Base-by-base conservation (phyloP, 805 yeast genomes). In the Wickerhamomyces subpelliculosus region DNA sequence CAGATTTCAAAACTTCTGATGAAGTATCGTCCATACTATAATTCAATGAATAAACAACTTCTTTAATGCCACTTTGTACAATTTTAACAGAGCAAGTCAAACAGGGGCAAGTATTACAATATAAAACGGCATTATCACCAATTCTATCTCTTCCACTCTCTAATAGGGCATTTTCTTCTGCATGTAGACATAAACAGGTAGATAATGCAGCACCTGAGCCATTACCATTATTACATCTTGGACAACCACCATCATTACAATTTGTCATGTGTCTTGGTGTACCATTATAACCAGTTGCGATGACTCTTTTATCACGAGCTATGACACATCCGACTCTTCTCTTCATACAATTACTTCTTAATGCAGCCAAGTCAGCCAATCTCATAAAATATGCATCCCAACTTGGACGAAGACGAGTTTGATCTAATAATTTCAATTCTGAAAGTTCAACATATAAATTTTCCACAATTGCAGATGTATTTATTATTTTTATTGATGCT, bases 321-420 rank as follows among this genome's bases (percentile, higher is more conserved):
- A 93, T 75, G 8, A 93, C 97, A 61, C 97, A 90, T 0, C 99
- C 99, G 3, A 93, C 99, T 37, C 95, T 71, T 42, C 99, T 67
- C 60, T 93, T 93, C 97, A 93, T 93, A 65, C 99, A 93, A 49
- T 93, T 93, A 21, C 95, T 81, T 47, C 99, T 68, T 34, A 80
- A 66, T 0, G 98, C 95, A 0, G 98, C 98, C 52, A 93, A 69
- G 47, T 86, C 88, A 0, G 98, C 97, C 42, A 93, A 62, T 31
- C 79, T 68, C 98, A 93, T 93, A 60, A 93, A 93, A 57, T 93
- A 93, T 2, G 90, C 74, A 57, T 93, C 98, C 99, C 99, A 93
- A 4, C 80, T 75, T 1, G 99, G 99, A 39, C 99, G 65, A 25
- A 86, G 65, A 26, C 95, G 64, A 17, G 75, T 63, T 17, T 65